These are phyloP conservation scores for Pascua sp. DNA, from an alignment of 1,284 basidiomycete genomes.

Conservation along the genomic window DNA sequence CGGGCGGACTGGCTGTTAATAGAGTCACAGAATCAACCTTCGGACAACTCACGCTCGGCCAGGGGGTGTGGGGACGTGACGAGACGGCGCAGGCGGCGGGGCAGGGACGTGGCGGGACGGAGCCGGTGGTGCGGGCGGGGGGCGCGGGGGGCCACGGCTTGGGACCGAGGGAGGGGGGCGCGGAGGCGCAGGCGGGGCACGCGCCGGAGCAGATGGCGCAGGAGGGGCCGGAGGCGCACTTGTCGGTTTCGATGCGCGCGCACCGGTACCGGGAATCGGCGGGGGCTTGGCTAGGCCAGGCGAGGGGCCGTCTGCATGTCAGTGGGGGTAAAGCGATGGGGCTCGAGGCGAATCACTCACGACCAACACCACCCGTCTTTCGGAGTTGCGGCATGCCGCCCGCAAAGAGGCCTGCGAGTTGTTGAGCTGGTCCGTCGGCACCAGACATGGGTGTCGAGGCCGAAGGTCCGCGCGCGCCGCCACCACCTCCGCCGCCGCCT, in stretches of 20 bases:
- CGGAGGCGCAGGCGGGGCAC: constrained; percentile 18
- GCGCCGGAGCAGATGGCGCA: constrained; percentile 14
- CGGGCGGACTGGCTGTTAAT: constrained; percentile 57
- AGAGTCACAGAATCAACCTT: not conserved
- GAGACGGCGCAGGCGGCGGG: constrained; percentile 2
- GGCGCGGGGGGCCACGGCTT: not conserved
- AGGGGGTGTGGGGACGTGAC: constrained; percentile 39
- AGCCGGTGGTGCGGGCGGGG: constrained; percentile 17
- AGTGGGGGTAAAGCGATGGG: not conserved
- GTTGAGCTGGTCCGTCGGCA: constrained; percentile 54
- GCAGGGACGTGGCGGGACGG: constrained; percentile 14
- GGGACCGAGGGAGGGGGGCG: constrained; percentile 26
- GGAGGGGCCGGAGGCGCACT: constrained; percentile 33
- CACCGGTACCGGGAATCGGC: constrained; percentile 20
- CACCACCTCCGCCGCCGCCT: constrained; percentile 37
- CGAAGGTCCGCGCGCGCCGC: constrained; percentile 13
- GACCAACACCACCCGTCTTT: constrained; percentile 60
- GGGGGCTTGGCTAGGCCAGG: constrained; percentile 23
- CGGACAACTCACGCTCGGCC: constrained; percentile 56
- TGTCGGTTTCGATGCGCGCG: constrained; percentile 62
- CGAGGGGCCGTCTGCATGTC: constrained; percentile 15
- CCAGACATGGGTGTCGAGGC: constrained; percentile 19
- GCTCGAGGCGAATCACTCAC: constrained; percentile 4
- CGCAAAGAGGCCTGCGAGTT: constrained; percentile 79
- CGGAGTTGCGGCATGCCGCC: constrained; percentile 87